A percentile compares a stretch with the other conserved stretches of the same genome.
Evolutionary conservation across 805 yeast genomes (phyloP).

Genomic region (Yamadazyma kitorensis): DNA sequence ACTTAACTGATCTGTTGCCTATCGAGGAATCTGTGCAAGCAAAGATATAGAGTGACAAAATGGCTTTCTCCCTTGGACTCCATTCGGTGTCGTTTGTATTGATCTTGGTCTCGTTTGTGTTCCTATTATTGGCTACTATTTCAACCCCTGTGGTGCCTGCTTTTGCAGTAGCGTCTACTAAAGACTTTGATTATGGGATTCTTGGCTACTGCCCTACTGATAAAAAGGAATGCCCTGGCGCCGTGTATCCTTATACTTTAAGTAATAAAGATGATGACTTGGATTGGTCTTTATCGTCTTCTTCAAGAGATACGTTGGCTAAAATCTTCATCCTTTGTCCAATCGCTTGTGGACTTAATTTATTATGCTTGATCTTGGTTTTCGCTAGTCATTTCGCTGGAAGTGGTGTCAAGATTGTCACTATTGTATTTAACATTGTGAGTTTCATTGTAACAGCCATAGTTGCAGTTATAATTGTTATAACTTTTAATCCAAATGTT

Average conservation of each 20-base stretch:
- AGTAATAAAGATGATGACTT: conserved; percentile 21
- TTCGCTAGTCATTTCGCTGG: conserved; percentile 23
- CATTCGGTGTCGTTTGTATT: conserved; percentile 26
- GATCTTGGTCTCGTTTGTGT: conserved; percentile 55
- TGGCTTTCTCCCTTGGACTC: conserved; percentile 13
- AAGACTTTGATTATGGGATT: conserved; percentile 52
- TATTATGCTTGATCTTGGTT: conserved; percentile 30
- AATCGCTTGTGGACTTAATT: conserved; percentile 61
- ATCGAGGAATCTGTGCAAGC: too few relatives aligned
- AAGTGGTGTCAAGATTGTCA: conserved; percentile 28
- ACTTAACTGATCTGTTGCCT: too few relatives aligned
- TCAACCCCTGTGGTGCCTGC: conserved; percentile 56
- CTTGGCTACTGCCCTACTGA: conserved; percentile 57
- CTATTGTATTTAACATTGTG: conserved; percentile 44
- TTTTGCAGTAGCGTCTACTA: conserved; percentile 49
- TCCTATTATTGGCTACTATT: conserved; percentile 57
- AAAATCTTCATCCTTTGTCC: conserved; percentile 60
- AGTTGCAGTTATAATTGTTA: conserved; percentile 50
- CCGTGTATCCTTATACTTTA: conserved; percentile 46
- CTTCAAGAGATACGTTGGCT: conserved; percentile 50
- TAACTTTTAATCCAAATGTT: conserved; percentile 63
- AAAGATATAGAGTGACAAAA: too few relatives aligned
- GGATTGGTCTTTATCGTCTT: conserved; percentile 48
- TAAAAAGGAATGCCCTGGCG: conserved; percentile 37
- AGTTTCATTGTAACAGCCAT: conserved; percentile 55